Evolutionary conservation across 2,329 filamentous ascomycete genomes (phyloP).

Genomic region (Exserohilum rostratum): DNA sequence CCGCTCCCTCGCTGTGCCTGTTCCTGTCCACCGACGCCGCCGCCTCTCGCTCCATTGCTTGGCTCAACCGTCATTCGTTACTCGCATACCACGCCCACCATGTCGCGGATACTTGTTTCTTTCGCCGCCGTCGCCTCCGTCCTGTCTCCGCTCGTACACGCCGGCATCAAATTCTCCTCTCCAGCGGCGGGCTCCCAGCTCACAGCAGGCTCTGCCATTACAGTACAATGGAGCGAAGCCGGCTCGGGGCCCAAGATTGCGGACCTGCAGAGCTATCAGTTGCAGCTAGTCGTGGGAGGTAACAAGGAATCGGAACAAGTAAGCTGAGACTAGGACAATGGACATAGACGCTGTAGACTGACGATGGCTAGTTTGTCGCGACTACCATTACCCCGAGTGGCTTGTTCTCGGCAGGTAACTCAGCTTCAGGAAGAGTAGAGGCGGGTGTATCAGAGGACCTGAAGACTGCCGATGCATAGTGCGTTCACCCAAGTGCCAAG

Average conservation of each 20-base stretch:
- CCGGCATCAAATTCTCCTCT: constrained; percentile 61
- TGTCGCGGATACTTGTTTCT: constrained; percentile 36
- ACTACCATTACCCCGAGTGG: constrained; percentile 53
- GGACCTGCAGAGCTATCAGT: constrained; percentile 60
- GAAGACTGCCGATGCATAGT: constrained; percentile 62
- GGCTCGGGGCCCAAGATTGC: constrained; percentile 57
- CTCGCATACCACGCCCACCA: constrained; percentile 20
- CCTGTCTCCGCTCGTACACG: constrained; percentile 53
- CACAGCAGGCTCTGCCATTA: constrained; percentile 57
- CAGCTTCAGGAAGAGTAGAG: constrained; percentile 44
- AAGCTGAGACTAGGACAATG: constrained; percentile 20
- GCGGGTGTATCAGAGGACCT: constrained; percentile 30
- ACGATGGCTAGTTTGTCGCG: constrained; percentile 11
- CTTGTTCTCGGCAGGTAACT: constrained; percentile 51
- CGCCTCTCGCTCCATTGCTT: background rate
- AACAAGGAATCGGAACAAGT: constrained; percentile 58
- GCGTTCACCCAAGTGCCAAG: constrained; percentile 33
- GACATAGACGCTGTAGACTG: background rate
- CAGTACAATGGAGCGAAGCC: constrained; percentile 63
- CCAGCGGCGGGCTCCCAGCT: constrained; percentile 60
- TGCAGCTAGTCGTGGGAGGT: constrained; percentile 67
- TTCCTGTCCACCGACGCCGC: background rate
- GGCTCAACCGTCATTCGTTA: constrained; percentile 24
- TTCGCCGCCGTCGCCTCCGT: constrained; percentile 44
- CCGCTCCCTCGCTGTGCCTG: too few relatives aligned